Evolutionary conservation across 495 filamentous ascomycete species (phyloP), one percentile per base, ranked within the genome.

Genomic region (Aspergillus cavernicola): DNA sequence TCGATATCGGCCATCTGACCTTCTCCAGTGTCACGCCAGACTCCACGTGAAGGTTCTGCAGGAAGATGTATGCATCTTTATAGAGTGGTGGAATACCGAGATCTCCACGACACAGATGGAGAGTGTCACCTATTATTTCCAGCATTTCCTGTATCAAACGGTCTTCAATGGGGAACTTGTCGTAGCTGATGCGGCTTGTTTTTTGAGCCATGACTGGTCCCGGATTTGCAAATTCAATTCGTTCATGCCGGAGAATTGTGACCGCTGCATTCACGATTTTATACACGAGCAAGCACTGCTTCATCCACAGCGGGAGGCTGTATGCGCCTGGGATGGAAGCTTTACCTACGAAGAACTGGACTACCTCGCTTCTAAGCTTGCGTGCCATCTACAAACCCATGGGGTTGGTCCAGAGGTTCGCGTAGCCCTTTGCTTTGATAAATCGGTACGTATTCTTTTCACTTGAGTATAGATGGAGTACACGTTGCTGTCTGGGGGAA

Each of bases 311-410:
- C 56, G 63, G 16, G 71, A 75, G 49, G 76, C 77, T 24, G 65
- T 83, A 0, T 73, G 68, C 40, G 66, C 77, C 2, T 85, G 83
- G 82, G 84, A 87, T 67, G 83, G 82, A 15, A 67, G 50, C 23
- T 67, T 86, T 52, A 82, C 81, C 1, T 86, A 78, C 57, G 53
- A 54, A 18, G 73, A 86, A 40, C 63, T 86, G 28, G 75, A 83
- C 22, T 33, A 53, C 0, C 57, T 76, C 24, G 74, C 81, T 4
- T 53, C 71, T 57, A 60, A 66, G 61, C 12, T 87, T 20, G 81
- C 81, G 4, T 60, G 38, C 9, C 60, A 73, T 38, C 59, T 82
- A 8, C 65, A 72, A 23, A 63, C 66, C 49, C 69, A 77, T 39
- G 77, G 78, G 1, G 72, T 81, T 22, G 67, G 73, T 3, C 67